Evolutionary conservation across 2,329 filamentous ascomycete genomes (phyloP).

Genomic region (Trichoderma simmonsii): DNA sequence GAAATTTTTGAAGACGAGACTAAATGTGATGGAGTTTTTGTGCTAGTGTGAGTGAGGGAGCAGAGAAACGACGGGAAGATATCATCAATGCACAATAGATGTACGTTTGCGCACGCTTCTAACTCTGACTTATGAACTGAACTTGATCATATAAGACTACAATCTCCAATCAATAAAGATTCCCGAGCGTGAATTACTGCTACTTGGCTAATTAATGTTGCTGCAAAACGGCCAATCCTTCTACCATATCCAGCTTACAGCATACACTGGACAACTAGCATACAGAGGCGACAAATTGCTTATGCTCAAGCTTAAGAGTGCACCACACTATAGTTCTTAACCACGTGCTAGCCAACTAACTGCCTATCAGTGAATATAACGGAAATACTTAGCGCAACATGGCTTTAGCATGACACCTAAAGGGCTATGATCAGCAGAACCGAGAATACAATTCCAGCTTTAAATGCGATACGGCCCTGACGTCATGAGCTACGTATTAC

Average conservation of each 20-base stretch:
- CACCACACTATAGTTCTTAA: neutral
- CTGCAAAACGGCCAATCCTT: too few species aligned
- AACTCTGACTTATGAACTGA: neutral
- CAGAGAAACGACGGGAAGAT: neutral
- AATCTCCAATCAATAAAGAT: neutral
- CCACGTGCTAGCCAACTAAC: too few species aligned
- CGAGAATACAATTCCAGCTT: neutral
- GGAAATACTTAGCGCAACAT: neutral
- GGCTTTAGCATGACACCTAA: neutral
- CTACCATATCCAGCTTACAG: too few species aligned
- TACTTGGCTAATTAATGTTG: too few species aligned
- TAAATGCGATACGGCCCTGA: neutral
- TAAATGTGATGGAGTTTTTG: neutral
- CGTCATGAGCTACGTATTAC: slow-evolving; percentile 10
- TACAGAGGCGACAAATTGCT: neutral
- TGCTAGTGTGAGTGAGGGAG: slow-evolving; percentile 2
- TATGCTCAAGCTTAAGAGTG: neutral
- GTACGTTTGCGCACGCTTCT: neutral
- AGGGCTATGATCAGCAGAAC: neutral
- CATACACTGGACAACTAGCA: neutral
- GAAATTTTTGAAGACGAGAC: slow-evolving; percentile 24
- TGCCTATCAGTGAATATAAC: neutral
- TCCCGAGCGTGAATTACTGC: too few species aligned
- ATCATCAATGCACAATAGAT: neutral
- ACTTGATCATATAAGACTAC: neutral